Evolutionary conservation across 768 basidiomycete genomes (phyloP), one percentile per base, ranked within the genome.

Genomic region (Symmetrospora coprosmae): DNA sequence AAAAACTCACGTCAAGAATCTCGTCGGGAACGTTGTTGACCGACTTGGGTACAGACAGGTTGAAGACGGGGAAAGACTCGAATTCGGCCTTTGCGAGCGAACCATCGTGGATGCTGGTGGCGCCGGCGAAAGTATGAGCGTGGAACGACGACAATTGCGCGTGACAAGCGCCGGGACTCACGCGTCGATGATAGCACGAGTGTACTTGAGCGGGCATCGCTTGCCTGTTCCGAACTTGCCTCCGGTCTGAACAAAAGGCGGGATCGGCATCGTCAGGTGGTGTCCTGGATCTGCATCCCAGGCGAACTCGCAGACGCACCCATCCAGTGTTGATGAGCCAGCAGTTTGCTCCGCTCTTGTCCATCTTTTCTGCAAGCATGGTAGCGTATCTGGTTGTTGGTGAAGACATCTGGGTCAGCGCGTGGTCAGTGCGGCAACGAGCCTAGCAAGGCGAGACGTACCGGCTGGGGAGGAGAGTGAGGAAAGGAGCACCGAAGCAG

Each of bases 401-500:
- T n/a, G n/a, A n/a, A n/a, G n/a, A n/a, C n/a, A n/a, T n/a, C n/a
- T n/a, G n/a, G n/a, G n/a, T n/a, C n/a, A n/a, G n/a, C n/a, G n/a
- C n/a, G n/a, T n/a, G n/a, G n/a, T n/a, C n/a, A n/a, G n/a, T n/a
- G n/a, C n/a, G n/a, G n/a, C n/a, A n/a, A n/a, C n/a, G n/a, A n/a
- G n/a, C n/a, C n/a, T n/a, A n/a, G n/a, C n/a, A n/a, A n/a, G n/a
- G n/a, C n/a, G n/a, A n/a, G n/a, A n/a, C n/a, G n/a, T n/a, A n/a
- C 64, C 90, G 85, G 34, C 39, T 63, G 23, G 38, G 45, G 74
- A 94, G 92, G 58, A 94, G 86, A 67, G 96, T 84, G 72, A 99
- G 96, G 81, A 99, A 97, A n/a, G 94, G 94, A 39, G 91, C 89
- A 67, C 85, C 86, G 80, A 96, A 99, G 75, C 94, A 97, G 31